Evolutionary conservation across 1,284 basidiomycete species (phyloP).

Genomic region (Agaricales sp.): DNA sequence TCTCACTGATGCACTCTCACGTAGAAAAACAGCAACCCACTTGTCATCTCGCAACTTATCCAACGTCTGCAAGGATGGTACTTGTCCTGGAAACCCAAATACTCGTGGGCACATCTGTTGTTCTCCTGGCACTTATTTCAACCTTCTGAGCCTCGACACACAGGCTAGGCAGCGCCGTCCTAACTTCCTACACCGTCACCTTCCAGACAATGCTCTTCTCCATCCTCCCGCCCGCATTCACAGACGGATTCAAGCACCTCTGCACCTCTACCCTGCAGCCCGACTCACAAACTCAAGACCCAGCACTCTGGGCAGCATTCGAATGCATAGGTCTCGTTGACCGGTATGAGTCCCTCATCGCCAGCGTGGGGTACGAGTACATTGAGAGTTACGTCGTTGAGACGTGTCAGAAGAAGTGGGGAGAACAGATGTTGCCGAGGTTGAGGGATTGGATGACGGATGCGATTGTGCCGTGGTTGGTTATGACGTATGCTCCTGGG

Average conservation of each 20-base stretch:
- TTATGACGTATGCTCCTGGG: slow-evolving; percentile 64
- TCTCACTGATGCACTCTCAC: slow-evolving; percentile 7
- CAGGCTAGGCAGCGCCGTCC: slow-evolving; percentile 52
- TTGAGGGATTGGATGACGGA: slow-evolving; percentile 70
- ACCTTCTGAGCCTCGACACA: slow-evolving; percentile 9
- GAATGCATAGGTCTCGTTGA: slow-evolving; percentile 72
- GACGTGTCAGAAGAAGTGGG: slow-evolving; percentile 64
- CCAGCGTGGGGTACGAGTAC: slow-evolving; percentile 75
- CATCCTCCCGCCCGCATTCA: slow-evolving; percentile 53
- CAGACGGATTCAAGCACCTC: slow-evolving; percentile 52
- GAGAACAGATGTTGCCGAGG: slow-evolving; percentile 47
- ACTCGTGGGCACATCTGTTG: slow-evolving; percentile 32
- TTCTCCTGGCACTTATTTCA: too few species aligned
- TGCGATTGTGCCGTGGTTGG: slow-evolving; percentile 76
- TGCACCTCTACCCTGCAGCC: slow-evolving; percentile 43
- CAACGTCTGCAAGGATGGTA: slow-evolving; percentile 56
- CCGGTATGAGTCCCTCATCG: slow-evolving; percentile 77
- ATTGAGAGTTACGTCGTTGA: slow-evolving; percentile 66
- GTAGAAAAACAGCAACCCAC: slow-evolving; percentile 36
- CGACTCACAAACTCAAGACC: slow-evolving; percentile 9
- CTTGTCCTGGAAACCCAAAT: slow-evolving; percentile 48
- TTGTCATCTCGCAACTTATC: slow-evolving; percentile 40
- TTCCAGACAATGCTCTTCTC: slow-evolving; percentile 68
- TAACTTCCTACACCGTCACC: slow-evolving; percentile 46
- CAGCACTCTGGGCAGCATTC: slow-evolving; percentile 50